A percentile compares a stretch with the other conserved stretches of the same genome.
phyloP scores from a whole-genome alignment of 208 protist species.

The Leishmania turanica region DNA sequence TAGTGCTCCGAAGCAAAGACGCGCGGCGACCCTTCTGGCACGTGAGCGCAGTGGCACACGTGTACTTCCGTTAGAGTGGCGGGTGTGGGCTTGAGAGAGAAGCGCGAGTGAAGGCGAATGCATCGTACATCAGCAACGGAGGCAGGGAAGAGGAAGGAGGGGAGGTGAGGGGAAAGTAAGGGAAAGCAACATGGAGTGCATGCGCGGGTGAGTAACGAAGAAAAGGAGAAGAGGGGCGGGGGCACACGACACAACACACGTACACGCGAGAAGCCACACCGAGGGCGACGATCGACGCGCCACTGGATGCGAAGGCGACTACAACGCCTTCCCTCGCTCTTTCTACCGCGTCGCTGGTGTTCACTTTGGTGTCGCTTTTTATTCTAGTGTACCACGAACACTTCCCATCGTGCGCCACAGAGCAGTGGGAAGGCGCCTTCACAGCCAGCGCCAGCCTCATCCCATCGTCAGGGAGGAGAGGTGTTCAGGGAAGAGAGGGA shows the following conservation, averaged over 20 bases:
- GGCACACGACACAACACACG: not conserved
- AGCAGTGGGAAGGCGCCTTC: not conserved
- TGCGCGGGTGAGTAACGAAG: not conserved
- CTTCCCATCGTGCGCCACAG: not conserved
- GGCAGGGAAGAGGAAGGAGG: not conserved
- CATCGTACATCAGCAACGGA: not conserved
- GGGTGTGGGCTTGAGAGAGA: not conserved
- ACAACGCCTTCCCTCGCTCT: not conserved
- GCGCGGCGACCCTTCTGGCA: not conserved
- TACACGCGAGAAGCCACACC: not conserved
- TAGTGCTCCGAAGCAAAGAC: not conserved
- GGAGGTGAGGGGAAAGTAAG: too few species aligned
- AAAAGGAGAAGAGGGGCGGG: not conserved
- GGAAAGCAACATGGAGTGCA: not conserved
- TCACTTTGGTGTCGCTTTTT: constrained; percentile 1
- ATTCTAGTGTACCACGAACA: not conserved
- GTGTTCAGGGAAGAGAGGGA: not conserved
- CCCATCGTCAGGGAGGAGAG: not conserved
- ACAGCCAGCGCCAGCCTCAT: not conserved
- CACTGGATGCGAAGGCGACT: not conserved
- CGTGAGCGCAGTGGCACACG: not conserved
- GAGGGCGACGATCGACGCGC: not conserved
- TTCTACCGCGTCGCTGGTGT: not conserved
- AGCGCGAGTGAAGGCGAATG: not conserved
- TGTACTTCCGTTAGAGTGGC: not conserved